Evolutionary conservation across 2,329 filamentous ascomycete species (phyloP).

Genomic region (Chalaropsis ovoidea): DNA sequence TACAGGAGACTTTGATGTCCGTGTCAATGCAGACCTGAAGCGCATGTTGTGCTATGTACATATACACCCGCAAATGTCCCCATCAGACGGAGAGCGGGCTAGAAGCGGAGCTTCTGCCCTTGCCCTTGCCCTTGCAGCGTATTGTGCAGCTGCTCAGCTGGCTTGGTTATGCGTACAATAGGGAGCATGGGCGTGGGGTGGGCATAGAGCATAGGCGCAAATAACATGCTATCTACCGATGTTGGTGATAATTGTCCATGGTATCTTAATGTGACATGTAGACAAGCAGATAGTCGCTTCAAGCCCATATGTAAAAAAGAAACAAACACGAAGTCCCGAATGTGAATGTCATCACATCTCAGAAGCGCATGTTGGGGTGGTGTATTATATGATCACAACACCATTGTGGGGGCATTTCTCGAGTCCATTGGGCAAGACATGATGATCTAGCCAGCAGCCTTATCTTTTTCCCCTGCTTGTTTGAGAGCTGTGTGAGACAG

Average conservation of each 20-base stretch:
- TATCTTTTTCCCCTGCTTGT: neutral
- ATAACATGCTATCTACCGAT: neutral
- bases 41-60: neutral
- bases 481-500: neutral
- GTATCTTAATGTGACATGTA: neutral
- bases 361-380: too few relatives aligned
- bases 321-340: neutral
- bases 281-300: neutral
- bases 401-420: neutral
- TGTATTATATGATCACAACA: neutral
- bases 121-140: neutral
- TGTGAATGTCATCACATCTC: neutral
- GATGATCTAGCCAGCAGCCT: neutral
- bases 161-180: neutral
- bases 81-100: neutral
- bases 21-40: too few relatives aligned
- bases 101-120: neutral
- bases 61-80: neutral
- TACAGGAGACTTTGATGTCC: too few relatives aligned
- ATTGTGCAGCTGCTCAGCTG: neutral
- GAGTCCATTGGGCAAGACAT: neutral
- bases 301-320: neutral
- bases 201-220: neutral
- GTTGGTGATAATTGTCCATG: neutral
- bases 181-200: neutral